Base-by-base conservation (phyloP, 768 basidiomycete genomes). In the Cantharellus anzutake region DNA sequence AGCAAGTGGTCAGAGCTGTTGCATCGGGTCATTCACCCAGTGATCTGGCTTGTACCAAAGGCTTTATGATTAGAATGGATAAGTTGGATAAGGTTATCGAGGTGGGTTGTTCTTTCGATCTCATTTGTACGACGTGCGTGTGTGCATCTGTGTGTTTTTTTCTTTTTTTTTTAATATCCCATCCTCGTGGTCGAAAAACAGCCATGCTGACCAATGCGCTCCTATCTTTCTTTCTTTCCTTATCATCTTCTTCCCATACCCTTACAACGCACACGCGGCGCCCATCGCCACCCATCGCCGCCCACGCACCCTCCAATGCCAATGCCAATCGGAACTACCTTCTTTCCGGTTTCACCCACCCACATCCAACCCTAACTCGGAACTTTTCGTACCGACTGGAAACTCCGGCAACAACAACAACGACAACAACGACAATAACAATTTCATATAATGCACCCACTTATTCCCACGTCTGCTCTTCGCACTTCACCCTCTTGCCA, bases 1-100 rank as follows among this genome's bases (percentile, higher is more conserved):
- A 77, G 14, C 80, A 78, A 67, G 74, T 77, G 29, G 75, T 98
- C 41, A 80, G 91, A 59, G 85, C 87, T 0, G 84, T 82, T 7
- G 96, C 91, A 7, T 81, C 89, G 14, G 94, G 93, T 2, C 93
- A 97, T 72, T 87, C 85, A 60, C 94, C 94, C 34, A 86, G 83
- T 67, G 94, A 99, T 72, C 75, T 98, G 56, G 86, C 89, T 0
- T 97, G 91, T 71, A 96, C 92, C 0, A 77, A 73, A 57, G 88
- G 82, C 5, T 92, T 80, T 72, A 85, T 97, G 81, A 71, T 98
- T 60, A 77, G 84, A 58, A 86, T 86, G 61, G 80, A 80, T 50
- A 79, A 77, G 66, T 71, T 97, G 59, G 77, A 84, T 69, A 73
- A 76, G 48, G 69, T 94, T 41, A 69, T 93, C 51, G 81, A 87